phyloP scores from a whole-genome alignment of 2,329 filamentous ascomycete genomes.

The Akanthomyces dipterigenus region DNA sequence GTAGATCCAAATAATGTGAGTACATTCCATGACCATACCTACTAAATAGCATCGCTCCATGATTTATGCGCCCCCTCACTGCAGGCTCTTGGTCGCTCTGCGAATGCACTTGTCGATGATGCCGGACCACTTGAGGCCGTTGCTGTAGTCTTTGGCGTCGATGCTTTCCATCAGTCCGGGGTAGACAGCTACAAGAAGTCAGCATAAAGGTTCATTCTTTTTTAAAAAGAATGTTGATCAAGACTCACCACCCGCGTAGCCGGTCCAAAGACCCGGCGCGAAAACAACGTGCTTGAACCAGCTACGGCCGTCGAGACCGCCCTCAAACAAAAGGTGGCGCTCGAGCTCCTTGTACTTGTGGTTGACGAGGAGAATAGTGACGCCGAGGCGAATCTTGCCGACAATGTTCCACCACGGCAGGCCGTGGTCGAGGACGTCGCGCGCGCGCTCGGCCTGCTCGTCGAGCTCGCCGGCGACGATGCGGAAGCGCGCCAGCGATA shows the following conservation, averaged over 20 bases:
- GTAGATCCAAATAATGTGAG: neutral
- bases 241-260: constrained; percentile 67
- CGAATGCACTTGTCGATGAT: constrained; percentile 49
- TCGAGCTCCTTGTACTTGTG: constrained; percentile 79
- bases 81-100: constrained; percentile 37
- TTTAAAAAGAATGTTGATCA: too few species aligned
- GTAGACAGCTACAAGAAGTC: constrained; percentile 43
- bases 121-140: constrained; percentile 51
- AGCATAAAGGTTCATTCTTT: too few species aligned
- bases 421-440: constrained; percentile 38
- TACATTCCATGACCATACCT: neutral
- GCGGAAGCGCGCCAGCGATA: constrained; percentile 31
- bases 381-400: constrained; percentile 57
- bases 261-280: constrained; percentile 85
- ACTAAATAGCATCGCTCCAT: neutral
- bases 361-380: constrained; percentile 62
- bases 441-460: constrained; percentile 34
- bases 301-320: constrained; percentile 67
- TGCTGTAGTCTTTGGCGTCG: constrained; percentile 49
- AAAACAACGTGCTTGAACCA: constrained; percentile 98
- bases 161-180: constrained; percentile 58
- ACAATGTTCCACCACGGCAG: constrained; percentile 77
- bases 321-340: constrained; percentile 66
- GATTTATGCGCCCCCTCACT: neutral
- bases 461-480: constrained; percentile 39